Evolutionary conservation across 2,329 filamentous ascomycete species (phyloP).

Genomic region (Xylariales sp.): DNA sequence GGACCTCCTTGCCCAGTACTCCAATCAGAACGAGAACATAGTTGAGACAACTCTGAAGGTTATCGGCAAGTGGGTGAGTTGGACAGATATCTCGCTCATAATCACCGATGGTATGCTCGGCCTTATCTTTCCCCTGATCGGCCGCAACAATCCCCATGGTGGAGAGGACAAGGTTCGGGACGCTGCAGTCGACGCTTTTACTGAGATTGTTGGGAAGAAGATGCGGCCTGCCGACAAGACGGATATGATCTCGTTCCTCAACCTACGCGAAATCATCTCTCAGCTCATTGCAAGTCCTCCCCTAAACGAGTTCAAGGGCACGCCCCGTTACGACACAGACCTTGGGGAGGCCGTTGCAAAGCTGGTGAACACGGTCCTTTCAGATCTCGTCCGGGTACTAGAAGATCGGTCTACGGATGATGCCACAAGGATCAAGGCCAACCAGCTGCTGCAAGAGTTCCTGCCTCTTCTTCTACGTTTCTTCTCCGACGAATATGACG

Average conservation of each 20-base stretch:
- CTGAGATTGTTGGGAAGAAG: constrained; percentile 95
- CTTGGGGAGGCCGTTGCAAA: constrained; percentile 93
- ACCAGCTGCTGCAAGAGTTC: constrained; percentile 77
- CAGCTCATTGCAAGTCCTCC: constrained; percentile 82
- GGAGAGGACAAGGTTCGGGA: constrained; percentile 77
- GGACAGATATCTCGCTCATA: constrained; percentile 93
- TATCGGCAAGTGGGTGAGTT: constrained; percentile 97
- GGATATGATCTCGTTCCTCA: constrained; percentile 86
- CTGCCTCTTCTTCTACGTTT: constrained; percentile 85
- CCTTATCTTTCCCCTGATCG: constrained; percentile 80
- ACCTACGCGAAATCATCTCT: constrained; percentile 76
- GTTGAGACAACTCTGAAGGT: constrained; percentile 85
- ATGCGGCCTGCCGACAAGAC: constrained; percentile 94
- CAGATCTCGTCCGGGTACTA: constrained; percentile 81
- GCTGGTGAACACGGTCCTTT: constrained; percentile 83
- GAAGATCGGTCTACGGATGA: constrained; percentile 62
- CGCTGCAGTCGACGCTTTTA: constrained; percentile 89
- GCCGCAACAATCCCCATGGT: constrained; percentile 59
- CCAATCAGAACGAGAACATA: constrained; percentile 63
- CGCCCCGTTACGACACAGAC: constrained; percentile 88
- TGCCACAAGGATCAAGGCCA: constrained; percentile 67
- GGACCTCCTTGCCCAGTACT: constrained; percentile 77
- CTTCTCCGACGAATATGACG: constrained; percentile 97
- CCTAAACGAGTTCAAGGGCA: constrained; percentile 72
- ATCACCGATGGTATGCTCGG: constrained; percentile 86